A percentile compares a stretch with the other conserved stretches of the same genome.
phyloP scores from a whole-genome alignment of 768 basidiomycete genomes.

The Phanerodontia chrysosporium region DNA sequence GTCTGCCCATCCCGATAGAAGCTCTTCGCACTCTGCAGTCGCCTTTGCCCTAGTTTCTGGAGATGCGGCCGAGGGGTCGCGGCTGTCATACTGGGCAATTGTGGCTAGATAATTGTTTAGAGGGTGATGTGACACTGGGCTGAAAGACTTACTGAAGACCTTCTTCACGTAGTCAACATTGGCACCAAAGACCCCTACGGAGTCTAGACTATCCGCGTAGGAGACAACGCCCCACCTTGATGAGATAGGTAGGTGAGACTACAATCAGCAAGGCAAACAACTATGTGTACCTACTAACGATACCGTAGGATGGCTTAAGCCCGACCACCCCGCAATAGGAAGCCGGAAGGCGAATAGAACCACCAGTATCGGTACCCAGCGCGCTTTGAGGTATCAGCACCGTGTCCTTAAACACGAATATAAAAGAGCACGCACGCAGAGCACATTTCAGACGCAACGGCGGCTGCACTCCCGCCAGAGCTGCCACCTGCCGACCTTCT shows the following conservation, averaged over 20 bases:
- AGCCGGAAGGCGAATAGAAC: conserved; percentile 89
- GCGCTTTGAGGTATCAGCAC: conserved; percentile 48
- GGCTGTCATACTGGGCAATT: conserved; percentile 46
- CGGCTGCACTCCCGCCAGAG: conserved; percentile 93
- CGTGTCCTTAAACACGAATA: background rate
- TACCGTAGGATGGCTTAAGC: conserved; percentile 91
- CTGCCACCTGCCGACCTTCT: conserved; percentile 82
- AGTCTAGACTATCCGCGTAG: conserved; percentile 93
- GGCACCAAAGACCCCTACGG: conserved; percentile 77
- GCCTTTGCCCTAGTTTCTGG: conserved; percentile 34
- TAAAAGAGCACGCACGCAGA: conserved; percentile 59
- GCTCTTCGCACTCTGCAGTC: conserved; percentile 7
- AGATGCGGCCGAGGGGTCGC: conserved; percentile 72
- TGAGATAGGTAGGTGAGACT: background rate
- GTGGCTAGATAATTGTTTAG: conserved; percentile 22
- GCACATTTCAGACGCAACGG: conserved; percentile 82
- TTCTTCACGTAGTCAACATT: conserved; percentile 43
- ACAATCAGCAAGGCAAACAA: background rate
- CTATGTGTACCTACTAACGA: conserved; percentile 70
- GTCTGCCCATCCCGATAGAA: conserved; percentile 1
- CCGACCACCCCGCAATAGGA: conserved; percentile 92
- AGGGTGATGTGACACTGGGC: background rate
- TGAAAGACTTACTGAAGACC: conserved; percentile 59
- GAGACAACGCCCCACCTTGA: conserved; percentile 85
- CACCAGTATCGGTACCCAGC: conserved; percentile 92